phyloP scores from a whole-genome alignment of 2,329 filamentous ascomycete genomes.

The Fusarium odoratissimum region DNA sequence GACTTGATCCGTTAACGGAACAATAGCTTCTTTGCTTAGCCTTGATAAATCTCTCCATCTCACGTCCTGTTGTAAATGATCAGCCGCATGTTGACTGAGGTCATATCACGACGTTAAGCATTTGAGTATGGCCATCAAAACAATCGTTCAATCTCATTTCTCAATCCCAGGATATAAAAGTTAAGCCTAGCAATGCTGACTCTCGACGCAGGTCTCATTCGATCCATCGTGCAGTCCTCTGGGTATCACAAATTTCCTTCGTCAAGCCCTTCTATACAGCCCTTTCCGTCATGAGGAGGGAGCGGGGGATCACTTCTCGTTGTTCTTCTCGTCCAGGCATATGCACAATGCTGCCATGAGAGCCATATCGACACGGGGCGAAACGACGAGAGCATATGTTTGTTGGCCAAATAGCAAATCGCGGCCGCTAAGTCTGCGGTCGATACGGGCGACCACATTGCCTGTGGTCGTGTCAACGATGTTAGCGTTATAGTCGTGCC shows the following conservation, averaged over 20 bases:
- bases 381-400: conserved; percentile 73
- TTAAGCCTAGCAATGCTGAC: not conserved
- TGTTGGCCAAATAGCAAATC: conserved; percentile 71
- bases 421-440: conserved; percentile 67
- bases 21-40: not conserved
- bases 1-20: not conserved
- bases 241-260: conserved; percentile 6
- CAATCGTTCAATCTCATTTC: not conserved
- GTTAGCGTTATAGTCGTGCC: conserved; percentile 66
- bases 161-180: not conserved
- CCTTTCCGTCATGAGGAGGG: not conserved
- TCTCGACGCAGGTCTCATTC: not conserved
- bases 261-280: not conserved
- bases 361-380: conserved; percentile 73
- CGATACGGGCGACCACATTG: conserved; percentile 67
- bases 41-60: not conserved
- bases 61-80: not conserved
- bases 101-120: too few species aligned
- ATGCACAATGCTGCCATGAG: conserved; percentile 75
- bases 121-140: not conserved
- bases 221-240: not conserved
- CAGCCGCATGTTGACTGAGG: not conserved
- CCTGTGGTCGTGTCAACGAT: conserved; percentile 66
- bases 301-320: conserved; percentile 36
- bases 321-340: conserved; percentile 73